Conservation (phyloP, 2,329 filamentous ascomycete genomes). For the Ceratocystis papillata region DNA sequence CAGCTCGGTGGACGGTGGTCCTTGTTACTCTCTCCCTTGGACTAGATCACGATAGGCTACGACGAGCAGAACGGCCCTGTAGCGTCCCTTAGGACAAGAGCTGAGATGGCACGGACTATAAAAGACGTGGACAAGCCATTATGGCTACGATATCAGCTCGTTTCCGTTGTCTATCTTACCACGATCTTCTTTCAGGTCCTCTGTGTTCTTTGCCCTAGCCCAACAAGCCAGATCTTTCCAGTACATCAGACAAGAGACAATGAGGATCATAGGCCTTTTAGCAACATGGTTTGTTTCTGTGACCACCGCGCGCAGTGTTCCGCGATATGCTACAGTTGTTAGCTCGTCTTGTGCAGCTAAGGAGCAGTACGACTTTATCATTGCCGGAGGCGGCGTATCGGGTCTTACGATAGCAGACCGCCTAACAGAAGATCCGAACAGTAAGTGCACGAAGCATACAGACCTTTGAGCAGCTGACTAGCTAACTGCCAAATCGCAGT, state of each 20-base stretch:
- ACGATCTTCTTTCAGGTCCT: not conserved
- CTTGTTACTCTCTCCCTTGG: not conserved
- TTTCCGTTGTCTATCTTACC: not conserved
- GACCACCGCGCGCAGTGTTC: constrained; percentile 4
- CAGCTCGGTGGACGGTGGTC: not conserved
- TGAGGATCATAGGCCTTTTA: not conserved
- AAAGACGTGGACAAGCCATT: not conserved
- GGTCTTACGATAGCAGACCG: constrained; percentile 33
- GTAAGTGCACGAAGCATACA: constrained; percentile 21
- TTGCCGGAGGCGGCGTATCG: constrained; percentile 33
- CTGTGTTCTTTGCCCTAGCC: not conserved
- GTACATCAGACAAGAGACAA: not conserved
- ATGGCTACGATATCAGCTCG: no score
- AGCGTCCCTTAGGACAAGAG: not conserved
- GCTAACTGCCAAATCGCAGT: constrained; percentile 24
- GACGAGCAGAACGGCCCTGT: not conserved
- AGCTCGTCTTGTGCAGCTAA: constrained; percentile 11
- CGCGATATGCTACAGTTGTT: constrained; percentile 19
- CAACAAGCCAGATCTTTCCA: not conserved
- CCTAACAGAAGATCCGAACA: constrained; percentile 31
- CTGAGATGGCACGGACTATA: not conserved
- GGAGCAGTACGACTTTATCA: constrained; percentile 29
- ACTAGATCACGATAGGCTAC: not conserved
- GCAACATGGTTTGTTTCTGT: not conserved
- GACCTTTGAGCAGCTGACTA: no score